Evolutionary conservation across 2,329 filamentous ascomycete genomes (phyloP).

Genomic region (Ophiostoma ulmi): DNA sequence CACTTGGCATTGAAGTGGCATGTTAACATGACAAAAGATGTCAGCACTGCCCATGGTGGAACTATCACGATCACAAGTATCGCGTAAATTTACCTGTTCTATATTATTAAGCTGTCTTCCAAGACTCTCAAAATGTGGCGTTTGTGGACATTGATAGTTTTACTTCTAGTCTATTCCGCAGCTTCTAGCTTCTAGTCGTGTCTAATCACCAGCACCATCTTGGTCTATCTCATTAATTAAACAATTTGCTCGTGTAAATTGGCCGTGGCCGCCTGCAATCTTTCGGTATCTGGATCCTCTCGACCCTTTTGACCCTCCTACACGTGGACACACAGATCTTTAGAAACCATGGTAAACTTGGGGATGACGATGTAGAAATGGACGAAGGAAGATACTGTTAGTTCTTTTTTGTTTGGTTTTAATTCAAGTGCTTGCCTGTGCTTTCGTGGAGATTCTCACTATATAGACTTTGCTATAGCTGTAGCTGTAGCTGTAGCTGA

Average conservation of each 20-base stretch:
- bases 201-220: neutral
- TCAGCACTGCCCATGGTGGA: neutral
- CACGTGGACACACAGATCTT: conserved; percentile 1
- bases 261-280: too few species aligned
- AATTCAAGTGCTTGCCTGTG: neutral
- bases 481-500: too few species aligned
- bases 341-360: neutral
- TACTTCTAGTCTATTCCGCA: neutral
- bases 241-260: neutral
- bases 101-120: neutral
- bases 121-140: neutral
- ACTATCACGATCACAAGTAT: neutral
- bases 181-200: neutral
- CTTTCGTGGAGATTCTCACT: too few species aligned
- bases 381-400: too few species aligned
- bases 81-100: neutral
- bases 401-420: neutral
- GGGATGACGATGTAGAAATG: too few species aligned
- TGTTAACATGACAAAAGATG: neutral
- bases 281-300: too few species aligned
- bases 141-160: neutral
- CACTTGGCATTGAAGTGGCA: neutral
- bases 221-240: neutral
- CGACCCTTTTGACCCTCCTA: neutral
- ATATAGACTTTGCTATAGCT: too few species aligned